These are phyloP conservation scores for Sambucus nigra DNA, from an alignment of 129 eudicot genomes.

Conservation along the genomic window DNA sequence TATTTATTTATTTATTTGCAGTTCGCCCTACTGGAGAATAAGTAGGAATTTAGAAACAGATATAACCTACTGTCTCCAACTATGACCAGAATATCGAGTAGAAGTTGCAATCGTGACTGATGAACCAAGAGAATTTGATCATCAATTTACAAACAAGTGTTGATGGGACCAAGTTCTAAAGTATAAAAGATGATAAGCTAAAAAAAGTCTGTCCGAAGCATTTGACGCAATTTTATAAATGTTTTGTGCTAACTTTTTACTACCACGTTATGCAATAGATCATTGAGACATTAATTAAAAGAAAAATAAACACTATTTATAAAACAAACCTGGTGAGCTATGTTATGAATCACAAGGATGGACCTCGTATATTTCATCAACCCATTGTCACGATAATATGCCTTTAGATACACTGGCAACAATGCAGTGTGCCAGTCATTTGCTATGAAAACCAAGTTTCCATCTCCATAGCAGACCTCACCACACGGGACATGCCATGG, in stretches of 20 bases:
- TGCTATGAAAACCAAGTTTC: slow-evolving; percentile 91
- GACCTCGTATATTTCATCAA: slow-evolving; percentile 84
- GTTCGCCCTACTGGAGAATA: too few relatives aligned
- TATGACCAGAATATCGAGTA: too few relatives aligned
- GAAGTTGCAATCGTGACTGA: too few relatives aligned
- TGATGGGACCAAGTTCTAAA: too few relatives aligned
- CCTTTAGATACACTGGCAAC: slow-evolving; percentile 89
- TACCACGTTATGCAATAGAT: background rate
- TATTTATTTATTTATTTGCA: too few relatives aligned
- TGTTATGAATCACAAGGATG: slow-evolving; percentile 85
- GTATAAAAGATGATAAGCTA: too few relatives aligned
- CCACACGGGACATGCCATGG: slow-evolving; percentile 99
- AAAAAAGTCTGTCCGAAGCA: too few relatives aligned
- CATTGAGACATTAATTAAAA: background rate
- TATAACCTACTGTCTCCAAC: too few relatives aligned
- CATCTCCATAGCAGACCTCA: slow-evolving; percentile 92
- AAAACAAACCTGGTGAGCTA: slow-evolving; percentile 82
- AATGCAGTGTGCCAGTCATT: slow-evolving; percentile 99
- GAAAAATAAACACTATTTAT: background rate
- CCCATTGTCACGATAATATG: slow-evolving; percentile 92
- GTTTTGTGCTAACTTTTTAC: background rate
- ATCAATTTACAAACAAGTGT: too few relatives aligned
- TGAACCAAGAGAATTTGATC: too few relatives aligned
- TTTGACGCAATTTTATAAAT: background rate
- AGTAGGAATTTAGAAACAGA: background rate